A percentile compares a stretch with the other conserved stretches of the same genome.
Evolutionary conservation across 139 green algal genomes (phyloP).

Genomic region (Zygnema circumcarinatum): DNA sequence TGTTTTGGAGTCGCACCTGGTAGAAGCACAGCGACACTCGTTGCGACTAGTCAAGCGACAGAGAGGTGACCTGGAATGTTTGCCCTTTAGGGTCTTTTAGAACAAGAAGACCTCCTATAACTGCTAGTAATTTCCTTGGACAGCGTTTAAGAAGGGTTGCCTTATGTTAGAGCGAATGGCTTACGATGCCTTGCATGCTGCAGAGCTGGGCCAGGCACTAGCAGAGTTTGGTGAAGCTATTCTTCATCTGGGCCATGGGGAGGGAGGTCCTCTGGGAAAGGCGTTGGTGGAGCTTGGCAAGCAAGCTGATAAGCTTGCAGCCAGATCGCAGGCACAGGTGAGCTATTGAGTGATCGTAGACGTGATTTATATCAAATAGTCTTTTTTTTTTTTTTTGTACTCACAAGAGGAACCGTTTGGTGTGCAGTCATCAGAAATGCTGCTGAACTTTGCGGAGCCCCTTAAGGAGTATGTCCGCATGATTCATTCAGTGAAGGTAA

Average conservation of each 20-base stretch:
- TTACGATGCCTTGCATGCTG: not conserved
- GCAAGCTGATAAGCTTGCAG: constrained; percentile 64
- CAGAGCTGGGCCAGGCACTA: constrained; percentile 72
- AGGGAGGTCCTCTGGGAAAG: constrained; percentile 46
- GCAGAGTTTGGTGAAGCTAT: constrained; percentile 77
- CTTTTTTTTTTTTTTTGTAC: not conserved
- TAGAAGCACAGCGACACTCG: constrained; percentile 80
- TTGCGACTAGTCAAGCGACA: constrained; percentile 69
- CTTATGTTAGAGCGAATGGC: no score
- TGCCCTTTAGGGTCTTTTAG: not conserved
- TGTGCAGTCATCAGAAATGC: constrained; percentile 52
- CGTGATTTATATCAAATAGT: not conserved
- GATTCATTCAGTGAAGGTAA: constrained; percentile 67
- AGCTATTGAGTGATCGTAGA: no score
- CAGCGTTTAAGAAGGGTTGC: no score
- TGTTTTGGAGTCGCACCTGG: constrained; percentile 82
- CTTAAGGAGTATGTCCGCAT: constrained; percentile 82
- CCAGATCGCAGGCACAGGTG: constrained; percentile 47
- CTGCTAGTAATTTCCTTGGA: no score
- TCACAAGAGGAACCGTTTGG: not conserved
- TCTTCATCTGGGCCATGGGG: constrained; percentile 34
- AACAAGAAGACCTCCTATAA: not conserved
- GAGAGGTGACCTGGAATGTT: constrained; percentile 23
- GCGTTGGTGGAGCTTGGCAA: constrained; percentile 61
- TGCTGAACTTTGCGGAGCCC: constrained; percentile 78